phyloP scores from a whole-genome alignment of 1,139 yeast genomes.

The Scheffersomyces insectosa region DNA sequence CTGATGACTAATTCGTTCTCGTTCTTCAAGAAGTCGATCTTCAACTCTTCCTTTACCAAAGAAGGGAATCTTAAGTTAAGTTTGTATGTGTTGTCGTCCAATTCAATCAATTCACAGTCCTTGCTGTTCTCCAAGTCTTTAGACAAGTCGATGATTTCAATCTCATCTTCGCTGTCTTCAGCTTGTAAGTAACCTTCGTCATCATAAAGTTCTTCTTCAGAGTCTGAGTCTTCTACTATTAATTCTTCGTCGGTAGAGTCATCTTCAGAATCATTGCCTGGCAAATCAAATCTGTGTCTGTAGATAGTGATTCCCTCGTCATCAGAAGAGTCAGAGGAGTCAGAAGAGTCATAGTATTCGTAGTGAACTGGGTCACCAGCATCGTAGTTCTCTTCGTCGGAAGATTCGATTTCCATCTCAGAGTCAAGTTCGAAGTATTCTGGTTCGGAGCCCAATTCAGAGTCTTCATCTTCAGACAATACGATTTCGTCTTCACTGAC shows the following conservation, averaged over 20 bases:
- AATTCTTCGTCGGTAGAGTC: conserved; percentile 44
- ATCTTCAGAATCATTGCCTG: conserved; percentile 33
- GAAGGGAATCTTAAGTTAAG: conserved; percentile 48
- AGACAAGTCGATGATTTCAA: conserved; percentile 42
- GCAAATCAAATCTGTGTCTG: conserved; percentile 43
- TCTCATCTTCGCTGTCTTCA: conserved; percentile 37
- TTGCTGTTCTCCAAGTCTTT: conserved; percentile 46
- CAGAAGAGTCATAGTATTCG: conserved; percentile 25
- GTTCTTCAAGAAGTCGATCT: conserved; percentile 41
- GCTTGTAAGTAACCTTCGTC: conserved; percentile 29
- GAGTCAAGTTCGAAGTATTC: conserved; percentile 38
- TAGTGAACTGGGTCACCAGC: conserved; percentile 24
- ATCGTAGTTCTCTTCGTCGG: conserved; percentile 24
- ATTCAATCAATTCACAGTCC: conserved; percentile 46
- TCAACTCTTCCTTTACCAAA: conserved; percentile 43
- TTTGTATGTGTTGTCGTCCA: conserved; percentile 43
- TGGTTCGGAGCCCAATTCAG: conserved; percentile 30
- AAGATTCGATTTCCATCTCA: conserved; percentile 17
- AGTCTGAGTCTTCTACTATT: conserved; percentile 16
- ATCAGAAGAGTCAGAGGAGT: conserved; percentile 28
- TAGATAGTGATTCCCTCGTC: conserved; percentile 49
- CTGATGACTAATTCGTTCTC: conserved; percentile 45
- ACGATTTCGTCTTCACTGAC: conserved; percentile 28
- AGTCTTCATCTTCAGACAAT: conserved; percentile 27
- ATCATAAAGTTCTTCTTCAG: conserved; percentile 13